Base-by-base conservation (phyloP, 257 asterid genomes). In the Jasminum sambac region DNA sequence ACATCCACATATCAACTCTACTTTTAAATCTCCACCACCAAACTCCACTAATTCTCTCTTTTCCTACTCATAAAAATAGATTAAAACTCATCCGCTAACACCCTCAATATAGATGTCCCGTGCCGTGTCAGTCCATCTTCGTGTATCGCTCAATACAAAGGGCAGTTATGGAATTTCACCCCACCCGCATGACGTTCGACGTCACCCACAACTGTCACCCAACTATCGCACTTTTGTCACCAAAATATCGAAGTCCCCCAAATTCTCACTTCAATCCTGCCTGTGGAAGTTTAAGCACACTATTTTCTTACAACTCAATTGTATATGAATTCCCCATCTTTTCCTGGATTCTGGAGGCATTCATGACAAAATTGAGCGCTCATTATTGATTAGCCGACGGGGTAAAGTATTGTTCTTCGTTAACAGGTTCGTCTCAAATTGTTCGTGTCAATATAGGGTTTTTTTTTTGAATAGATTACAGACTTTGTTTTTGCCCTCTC, bases 351-450 rank as follows among this genome's bases (percentile, higher is more conserved):
- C 23, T 4, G 10, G 62, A 55, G 23, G 34, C 52, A 34, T 64
- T 36, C 68, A 64, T 64, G 68, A 39, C 24, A 3, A 64, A 64
- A 64, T 38, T n/a, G 48, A 38, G 42, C 26, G 9, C 30, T 13
- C 23, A 0, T 39, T 40, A 17, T 26, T 13, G 11, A 0, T 39
- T 40, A n/a, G 34, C 50, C 8, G 59, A 64, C 23, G 16, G 14
- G 48, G 26, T 21, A 16, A 16, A 11, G 50, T 24, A n/a, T n/a
- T n/a, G 17, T 64, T 64, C n/a, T 64, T 21, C 68, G 11, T 17
- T 10, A 64, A 9, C n/a, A 64, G 68, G 68, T 64, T 64, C 50
- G 34, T 64, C 13, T 36, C 11, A 2, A 17, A 13, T 64, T 64
- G 52, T 5, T 55, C 39, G 30, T 64, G 52, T 9, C 25, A 19